A percentile compares a stretch with the other conserved stretches of the same genome.
Evolutionary conservation across 1,139 yeast species (phyloP).

Genomic region (Kodamaea anthophila): DNA sequence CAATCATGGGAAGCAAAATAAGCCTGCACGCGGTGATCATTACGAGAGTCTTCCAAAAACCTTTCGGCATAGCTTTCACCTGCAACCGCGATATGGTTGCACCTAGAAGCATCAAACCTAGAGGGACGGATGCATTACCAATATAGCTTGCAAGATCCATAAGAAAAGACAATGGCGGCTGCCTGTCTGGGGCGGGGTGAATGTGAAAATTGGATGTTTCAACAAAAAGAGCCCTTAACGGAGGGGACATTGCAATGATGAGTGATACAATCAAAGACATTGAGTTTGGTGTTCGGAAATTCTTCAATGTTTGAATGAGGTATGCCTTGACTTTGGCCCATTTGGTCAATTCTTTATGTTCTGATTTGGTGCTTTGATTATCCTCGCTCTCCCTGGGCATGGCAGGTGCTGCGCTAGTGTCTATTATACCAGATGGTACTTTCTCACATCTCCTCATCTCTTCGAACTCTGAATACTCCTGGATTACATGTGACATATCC

Average conservation of each 20-base stretch:
- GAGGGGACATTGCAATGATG: constrained; percentile 75
- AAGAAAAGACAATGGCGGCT: constrained; percentile 76
- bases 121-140: constrained; percentile 85
- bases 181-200: constrained; percentile 73
- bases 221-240: constrained; percentile 77
- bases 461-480: constrained; percentile 53
- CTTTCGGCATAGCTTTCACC: constrained; percentile 53
- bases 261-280: constrained; percentile 57
- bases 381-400: constrained; percentile 7
- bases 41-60: constrained; percentile 60
- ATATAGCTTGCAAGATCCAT: constrained; percentile 76
- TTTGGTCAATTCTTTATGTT: constrained; percentile 1
- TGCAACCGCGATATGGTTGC: constrained; percentile 77
- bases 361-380: not conserved
- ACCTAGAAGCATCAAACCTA: constrained; percentile 75
- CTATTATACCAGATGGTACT: constrained; percentile 10
- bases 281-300: constrained; percentile 68
- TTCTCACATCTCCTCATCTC: constrained; percentile 24
- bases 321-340: constrained; percentile 8
- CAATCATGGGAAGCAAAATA: constrained; percentile 37
- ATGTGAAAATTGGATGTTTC: constrained; percentile 18
- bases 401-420: constrained; percentile 11
- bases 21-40: constrained; percentile 31
- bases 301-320: constrained; percentile 29
- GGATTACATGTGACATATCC: constrained; percentile 50